phyloP scores from a whole-genome alignment of 768 basidiomycete genomes.

The Rhizopogon rudus region DNA sequence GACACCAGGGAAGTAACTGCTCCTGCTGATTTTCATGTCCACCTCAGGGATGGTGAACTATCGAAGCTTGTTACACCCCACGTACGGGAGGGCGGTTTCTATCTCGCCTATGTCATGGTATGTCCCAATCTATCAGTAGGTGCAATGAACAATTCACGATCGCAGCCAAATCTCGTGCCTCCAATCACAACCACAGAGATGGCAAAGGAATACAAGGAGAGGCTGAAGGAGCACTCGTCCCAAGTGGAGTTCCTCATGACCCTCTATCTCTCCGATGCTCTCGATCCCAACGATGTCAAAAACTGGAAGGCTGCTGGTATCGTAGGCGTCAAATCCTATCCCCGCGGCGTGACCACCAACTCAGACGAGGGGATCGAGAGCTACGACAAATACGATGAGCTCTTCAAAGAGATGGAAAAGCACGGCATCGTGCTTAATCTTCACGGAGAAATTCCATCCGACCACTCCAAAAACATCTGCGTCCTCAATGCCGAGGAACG shows the following conservation, averaged over 20 bases:
- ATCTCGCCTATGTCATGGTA: constrained; percentile 96
- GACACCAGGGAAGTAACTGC: constrained; percentile 28
- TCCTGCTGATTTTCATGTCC: constrained; percentile 94
- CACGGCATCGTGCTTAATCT: constrained; percentile 93
- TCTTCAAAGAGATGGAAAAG: constrained; percentile 93
- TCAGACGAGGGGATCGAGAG: constrained; percentile 95
- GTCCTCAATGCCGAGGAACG: constrained; percentile 88
- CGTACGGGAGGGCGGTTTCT: constrained; percentile 85
- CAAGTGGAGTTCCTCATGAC: constrained; percentile 90
- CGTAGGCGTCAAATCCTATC: constrained; percentile 92
- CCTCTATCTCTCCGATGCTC: constrained; percentile 85
- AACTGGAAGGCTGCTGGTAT: constrained; percentile 87
- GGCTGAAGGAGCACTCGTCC: constrained; percentile 64
- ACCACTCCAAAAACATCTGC: constrained; percentile 71
- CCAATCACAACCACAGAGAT: constrained; percentile 80
- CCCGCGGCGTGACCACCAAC: constrained; percentile 95
- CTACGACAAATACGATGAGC: constrained; percentile 88
- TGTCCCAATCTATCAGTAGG: constrained; percentile 14
- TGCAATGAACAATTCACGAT: constrained; percentile 7
- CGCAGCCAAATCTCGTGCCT: constrained; percentile 87
- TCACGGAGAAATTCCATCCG: constrained; percentile 96
- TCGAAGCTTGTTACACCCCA: constrained; percentile 85
- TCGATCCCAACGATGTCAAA: constrained; percentile 86
- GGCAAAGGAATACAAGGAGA: constrained; percentile 75
- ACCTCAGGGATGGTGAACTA: constrained; percentile 85